These are phyloP conservation scores for Verticillium nubilum DNA, from an alignment of 2,329 filamentous ascomycete genomes.

Conservation along the genomic window DNA sequence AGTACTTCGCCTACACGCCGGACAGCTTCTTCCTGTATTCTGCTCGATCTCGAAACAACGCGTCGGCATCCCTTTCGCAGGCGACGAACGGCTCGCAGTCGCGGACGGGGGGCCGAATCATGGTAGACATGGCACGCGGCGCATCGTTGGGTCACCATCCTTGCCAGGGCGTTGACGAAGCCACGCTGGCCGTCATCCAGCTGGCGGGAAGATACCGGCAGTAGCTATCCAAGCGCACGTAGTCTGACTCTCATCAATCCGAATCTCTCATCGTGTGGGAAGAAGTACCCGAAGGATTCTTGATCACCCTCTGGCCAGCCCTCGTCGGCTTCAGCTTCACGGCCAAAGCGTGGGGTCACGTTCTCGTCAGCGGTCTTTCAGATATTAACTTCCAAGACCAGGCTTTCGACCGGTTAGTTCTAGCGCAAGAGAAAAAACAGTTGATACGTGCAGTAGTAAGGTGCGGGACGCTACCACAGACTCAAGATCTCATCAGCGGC, in stretches of 20 bases:
- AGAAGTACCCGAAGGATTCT: conserved; percentile 1
- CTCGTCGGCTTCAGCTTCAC: conserved; percentile 8
- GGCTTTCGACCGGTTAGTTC: conserved; percentile 2
- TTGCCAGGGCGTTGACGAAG: conserved; percentile 5
- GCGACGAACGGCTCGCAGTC: not conserved
- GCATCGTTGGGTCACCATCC: conserved; percentile 5
- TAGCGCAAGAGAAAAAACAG: conserved; percentile 1
- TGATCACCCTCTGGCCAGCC: conserved; percentile 5
- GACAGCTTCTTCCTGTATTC: conserved; percentile 4
- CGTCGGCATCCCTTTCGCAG: not conserved
- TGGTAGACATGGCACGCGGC: conserved; percentile 6
- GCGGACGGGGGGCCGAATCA: conserved; percentile 2
- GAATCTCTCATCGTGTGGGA: conserved; percentile 4
- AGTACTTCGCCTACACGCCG: conserved; percentile 5
- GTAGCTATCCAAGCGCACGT: conserved; percentile 1
- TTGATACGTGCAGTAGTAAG: not conserved
- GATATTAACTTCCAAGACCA: conserved; percentile 6
- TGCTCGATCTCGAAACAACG: not conserved
- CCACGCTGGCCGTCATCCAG: conserved; percentile 2
- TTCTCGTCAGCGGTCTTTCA: conserved; percentile 4
- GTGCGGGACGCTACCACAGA: not conserved
- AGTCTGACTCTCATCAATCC: not conserved
- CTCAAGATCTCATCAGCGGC: too few relatives aligned
- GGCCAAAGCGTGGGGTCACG: conserved; percentile 7
- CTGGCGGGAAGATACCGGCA: conserved; percentile 5